These are phyloP conservation scores for Huntiella omanensis DNA, from an alignment of 2,329 filamentous ascomycete species.

Conservation along the genomic window DNA sequence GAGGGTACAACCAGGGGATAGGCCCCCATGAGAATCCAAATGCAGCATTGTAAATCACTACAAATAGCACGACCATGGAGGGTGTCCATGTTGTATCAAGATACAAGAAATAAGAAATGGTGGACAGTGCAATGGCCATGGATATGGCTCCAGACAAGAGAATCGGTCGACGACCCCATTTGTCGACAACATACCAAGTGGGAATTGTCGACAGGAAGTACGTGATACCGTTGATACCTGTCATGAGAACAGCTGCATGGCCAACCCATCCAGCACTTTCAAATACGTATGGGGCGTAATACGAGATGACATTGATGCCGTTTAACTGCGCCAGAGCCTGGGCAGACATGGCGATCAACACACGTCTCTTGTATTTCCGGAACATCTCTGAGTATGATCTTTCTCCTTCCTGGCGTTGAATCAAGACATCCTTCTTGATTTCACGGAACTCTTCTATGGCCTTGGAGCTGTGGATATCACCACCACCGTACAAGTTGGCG, in stretches of 20 bases:
- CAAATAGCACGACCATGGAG: constrained; percentile 73
- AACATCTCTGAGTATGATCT: constrained; percentile 90
- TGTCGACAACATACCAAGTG: constrained; percentile 92
- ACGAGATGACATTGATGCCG: constrained; percentile 98
- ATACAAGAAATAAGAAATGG: constrained; percentile 90
- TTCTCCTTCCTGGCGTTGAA: constrained; percentile 89
- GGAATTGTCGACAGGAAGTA: constrained; percentile 86
- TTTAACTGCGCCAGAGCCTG: constrained; percentile 92
- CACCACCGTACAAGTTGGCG: constrained; percentile 87
- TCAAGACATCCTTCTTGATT: constrained; percentile 94
- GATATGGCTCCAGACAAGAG: constrained; percentile 73
- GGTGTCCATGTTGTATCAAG: constrained; percentile 65
- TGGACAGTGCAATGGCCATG: constrained; percentile 74
- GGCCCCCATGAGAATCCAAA: constrained; percentile 94
- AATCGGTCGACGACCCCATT: constrained; percentile 76
- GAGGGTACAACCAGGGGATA: constrained; percentile 94
- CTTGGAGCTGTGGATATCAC: constrained; percentile 83
- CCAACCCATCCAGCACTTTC: constrained; percentile 93
- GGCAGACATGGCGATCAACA: constrained; percentile 97
- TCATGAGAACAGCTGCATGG: constrained; percentile 85
- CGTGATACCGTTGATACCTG: constrained; percentile 78
- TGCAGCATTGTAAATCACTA: constrained; percentile 96
- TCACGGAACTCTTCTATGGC: constrained; percentile 92
- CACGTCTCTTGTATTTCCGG: constrained; percentile 70
- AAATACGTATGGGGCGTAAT: constrained; percentile 92